Evolutionary conservation across 352 stramenopile genomes (phyloP).

Genomic region (Aphanomyces cochlioides): DNA sequence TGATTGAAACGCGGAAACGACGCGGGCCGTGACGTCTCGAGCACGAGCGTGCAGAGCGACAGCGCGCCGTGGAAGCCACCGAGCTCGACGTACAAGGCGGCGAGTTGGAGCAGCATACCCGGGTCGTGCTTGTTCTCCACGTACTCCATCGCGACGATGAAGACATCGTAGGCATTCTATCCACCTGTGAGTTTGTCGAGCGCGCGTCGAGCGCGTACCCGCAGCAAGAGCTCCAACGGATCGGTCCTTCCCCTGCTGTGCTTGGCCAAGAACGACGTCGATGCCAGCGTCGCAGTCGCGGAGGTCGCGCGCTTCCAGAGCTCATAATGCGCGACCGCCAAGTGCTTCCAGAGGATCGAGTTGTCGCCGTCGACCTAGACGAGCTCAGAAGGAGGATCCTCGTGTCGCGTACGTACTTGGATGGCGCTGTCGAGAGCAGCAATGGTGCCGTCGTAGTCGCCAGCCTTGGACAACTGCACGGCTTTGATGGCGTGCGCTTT

Average conservation of each 20-base stretch:
- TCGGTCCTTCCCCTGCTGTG: constrained; percentile 24
- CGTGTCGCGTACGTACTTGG: background rate
- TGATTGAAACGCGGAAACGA: constrained; percentile 41
- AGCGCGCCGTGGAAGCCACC: constrained; percentile 55
- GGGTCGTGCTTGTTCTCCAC: constrained; percentile 60
- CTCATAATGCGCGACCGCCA: constrained; percentile 57
- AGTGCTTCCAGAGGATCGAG: constrained; percentile 51
- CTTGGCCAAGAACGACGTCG: constrained; percentile 27
- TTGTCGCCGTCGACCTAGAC: constrained; percentile 52
- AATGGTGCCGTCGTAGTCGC: constrained; percentile 10
- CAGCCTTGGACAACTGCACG: background rate
- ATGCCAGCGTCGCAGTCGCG: constrained; percentile 41
- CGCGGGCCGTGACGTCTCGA: constrained; percentile 49
- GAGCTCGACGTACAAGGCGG: constrained; percentile 67
- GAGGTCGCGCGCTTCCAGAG: constrained; percentile 49
- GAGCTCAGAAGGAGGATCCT: background rate
- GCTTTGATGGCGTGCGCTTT: constrained; percentile 1
- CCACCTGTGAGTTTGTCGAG: too few relatives aligned
- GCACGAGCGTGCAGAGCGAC: constrained; percentile 58
- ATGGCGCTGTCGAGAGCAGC: constrained; percentile 1
- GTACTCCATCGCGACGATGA: constrained; percentile 79
- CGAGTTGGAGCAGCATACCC: constrained; percentile 49
- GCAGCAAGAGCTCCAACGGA: constrained; percentile 13
- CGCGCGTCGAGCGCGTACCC: background rate
- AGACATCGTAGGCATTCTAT: constrained; percentile 66